Conservation (phyloP, 176 grass and related monocot species). For the Avena insularis region DNA sequence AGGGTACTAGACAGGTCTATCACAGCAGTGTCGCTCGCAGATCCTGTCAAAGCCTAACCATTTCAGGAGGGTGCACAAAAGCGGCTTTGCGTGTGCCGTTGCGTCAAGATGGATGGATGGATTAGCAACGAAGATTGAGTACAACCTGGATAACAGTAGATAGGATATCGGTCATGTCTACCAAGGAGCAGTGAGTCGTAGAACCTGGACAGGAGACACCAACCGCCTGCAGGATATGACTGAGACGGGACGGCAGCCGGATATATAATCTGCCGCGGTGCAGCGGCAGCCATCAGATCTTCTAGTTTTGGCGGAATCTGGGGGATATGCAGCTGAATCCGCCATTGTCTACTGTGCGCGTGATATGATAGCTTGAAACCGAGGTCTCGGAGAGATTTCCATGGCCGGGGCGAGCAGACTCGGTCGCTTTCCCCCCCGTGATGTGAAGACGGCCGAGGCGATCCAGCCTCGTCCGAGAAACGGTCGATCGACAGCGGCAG, state of each 20-base stretch:
- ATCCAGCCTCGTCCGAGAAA: conserved; percentile 10
- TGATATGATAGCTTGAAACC: neutral
- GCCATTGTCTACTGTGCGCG: neutral
- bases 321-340: neutral
- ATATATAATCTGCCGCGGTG: neutral
- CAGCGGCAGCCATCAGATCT: neutral
- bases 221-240: neutral
- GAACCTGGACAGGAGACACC: neutral
- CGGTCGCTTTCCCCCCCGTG: neutral
- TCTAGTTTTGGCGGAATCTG: neutral
- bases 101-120: neutral
- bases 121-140: neutral
- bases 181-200: neutral
- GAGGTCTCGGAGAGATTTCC: neutral
- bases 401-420: neutral
- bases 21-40: neutral
- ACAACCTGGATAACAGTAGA: neutral
- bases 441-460: neutral
- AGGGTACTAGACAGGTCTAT: too few relatives aligned
- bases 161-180: neutral
- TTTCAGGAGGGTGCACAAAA: neutral
- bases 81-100: neutral
- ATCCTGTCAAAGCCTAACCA: neutral
- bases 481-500: conserved; percentile 28
- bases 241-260: neutral